A percentile compares a stretch with the other conserved stretches of the same genome.
These are phyloP conservation scores for Amanita polypyramis DNA, from an alignment of 768 basidiomycete genomes.

Conservation along the genomic window DNA sequence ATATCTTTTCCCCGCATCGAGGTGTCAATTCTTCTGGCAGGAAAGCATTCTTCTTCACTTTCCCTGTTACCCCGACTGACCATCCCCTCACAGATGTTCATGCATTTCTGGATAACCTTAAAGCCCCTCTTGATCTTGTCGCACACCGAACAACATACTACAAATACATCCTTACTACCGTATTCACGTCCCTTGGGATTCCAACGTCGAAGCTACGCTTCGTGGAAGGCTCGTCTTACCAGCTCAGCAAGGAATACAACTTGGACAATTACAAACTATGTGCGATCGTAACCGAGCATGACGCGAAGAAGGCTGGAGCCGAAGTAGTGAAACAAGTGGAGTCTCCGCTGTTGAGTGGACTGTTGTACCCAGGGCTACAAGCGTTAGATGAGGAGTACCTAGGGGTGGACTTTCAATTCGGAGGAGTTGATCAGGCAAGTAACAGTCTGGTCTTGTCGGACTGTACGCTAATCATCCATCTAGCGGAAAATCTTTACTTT, in stretches of 20 bases:
- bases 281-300: conserved; percentile 89
- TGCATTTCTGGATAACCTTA: conserved; percentile 95
- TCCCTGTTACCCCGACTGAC: not conserved
- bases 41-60: conserved; percentile 22
- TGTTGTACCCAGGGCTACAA: conserved; percentile 94
- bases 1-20: conserved; percentile 14
- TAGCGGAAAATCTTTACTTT: conserved; percentile 99
- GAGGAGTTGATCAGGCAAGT: conserved; percentile 90
- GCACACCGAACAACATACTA: conserved; percentile 87
- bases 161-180: conserved; percentile 64
- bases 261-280: conserved; percentile 91
- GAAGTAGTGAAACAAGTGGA: conserved; percentile 98
- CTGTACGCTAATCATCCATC: not conserved
- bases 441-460: not conserved
- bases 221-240: conserved; percentile 87
- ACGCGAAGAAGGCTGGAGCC: conserved; percentile 96
- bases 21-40: conserved; percentile 78
- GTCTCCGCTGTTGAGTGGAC: conserved; percentile 79
- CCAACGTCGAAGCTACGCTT: conserved; percentile 78
- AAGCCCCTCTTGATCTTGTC: conserved; percentile 90
- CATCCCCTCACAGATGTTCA: conserved; percentile 61
- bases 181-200: conserved; percentile 85
- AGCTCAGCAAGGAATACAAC: conserved; percentile 85
- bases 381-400: conserved; percentile 98
- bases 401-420: conserved; percentile 94